Conservation (phyloP, 2,329 filamentous ascomycete genomes). For the Pseudophaeomoniella oleicola region DNA sequence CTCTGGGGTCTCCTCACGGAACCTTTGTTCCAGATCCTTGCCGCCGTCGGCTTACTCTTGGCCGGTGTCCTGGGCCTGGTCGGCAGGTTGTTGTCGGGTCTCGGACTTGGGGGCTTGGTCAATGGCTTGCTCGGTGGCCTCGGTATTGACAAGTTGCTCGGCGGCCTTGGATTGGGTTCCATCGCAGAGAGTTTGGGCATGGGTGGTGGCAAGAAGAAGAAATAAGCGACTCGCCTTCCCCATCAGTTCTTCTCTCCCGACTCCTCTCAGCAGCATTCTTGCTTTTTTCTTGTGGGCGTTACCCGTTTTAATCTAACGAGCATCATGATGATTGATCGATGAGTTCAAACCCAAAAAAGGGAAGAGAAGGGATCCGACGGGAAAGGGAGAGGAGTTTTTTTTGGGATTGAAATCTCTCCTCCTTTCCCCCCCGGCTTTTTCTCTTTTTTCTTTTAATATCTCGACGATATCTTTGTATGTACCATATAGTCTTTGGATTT, state of each 20-base stretch:
- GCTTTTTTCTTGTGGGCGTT: too few relatives aligned
- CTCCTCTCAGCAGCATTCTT: too few relatives aligned
- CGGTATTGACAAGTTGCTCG: constrained; percentile 61
- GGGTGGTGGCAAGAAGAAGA: constrained; percentile 36
- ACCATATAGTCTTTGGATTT: constrained; percentile 1
- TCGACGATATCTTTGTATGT: background rate
- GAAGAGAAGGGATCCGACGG: too few relatives aligned
- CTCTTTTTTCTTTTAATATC: background rate
- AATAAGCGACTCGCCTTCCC: constrained; percentile 13
- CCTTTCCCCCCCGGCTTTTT: background rate
- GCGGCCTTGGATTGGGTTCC: constrained; percentile 51
- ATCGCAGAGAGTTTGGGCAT: constrained; percentile 38
- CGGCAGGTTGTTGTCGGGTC: constrained; percentile 61
- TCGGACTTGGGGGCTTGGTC: constrained; percentile 70
- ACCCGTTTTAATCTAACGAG: too few relatives aligned
- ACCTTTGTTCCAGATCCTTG: constrained; percentile 83
- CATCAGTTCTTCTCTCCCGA: too few relatives aligned
- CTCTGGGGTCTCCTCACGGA: constrained; percentile 72
- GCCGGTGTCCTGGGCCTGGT: constrained; percentile 74
- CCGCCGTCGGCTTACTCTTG: constrained; percentile 70
- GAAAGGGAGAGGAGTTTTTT: too few relatives aligned
- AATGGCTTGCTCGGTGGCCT: constrained; percentile 65
- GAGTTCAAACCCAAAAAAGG: too few relatives aligned
- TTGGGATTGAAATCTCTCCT: background rate
- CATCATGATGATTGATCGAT: too few relatives aligned